phyloP scores from a whole-genome alignment of 495 filamentous ascomycete genomes.

The Talaromyces liani region DNA sequence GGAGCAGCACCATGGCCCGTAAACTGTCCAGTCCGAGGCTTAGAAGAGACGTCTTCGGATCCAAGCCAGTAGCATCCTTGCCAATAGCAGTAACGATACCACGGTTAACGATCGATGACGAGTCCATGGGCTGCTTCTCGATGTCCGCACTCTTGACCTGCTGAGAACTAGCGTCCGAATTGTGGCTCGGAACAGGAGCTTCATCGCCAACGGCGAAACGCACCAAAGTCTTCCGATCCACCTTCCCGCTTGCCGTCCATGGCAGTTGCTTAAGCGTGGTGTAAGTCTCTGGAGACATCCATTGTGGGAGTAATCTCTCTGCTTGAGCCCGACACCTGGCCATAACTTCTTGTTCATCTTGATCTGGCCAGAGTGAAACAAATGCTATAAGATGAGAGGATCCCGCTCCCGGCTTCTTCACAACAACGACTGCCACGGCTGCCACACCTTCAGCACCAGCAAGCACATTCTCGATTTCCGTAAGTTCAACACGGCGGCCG shows the following conservation, averaged over 20 bases:
- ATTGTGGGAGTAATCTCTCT: background rate
- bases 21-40: conserved; percentile 6
- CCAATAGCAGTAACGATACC: background rate
- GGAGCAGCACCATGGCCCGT: conserved; percentile 4
- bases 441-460: conserved; percentile 1
- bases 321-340: background rate
- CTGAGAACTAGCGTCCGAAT: background rate
- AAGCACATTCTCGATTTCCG: conserved; percentile 30
- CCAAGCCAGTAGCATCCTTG: background rate
- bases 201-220: background rate
- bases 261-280: background rate
- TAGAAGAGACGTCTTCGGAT: background rate
- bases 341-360: background rate
- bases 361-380: background rate
- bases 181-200: background rate
- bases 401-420: background rate
- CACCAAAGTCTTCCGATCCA: conserved; percentile 3
- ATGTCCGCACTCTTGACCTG: background rate
- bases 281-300: background rate
- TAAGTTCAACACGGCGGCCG: conserved; percentile 42
- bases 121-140: background rate
- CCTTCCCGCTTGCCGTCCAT: background rate
- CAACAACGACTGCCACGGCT: background rate
- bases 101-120: background rate
- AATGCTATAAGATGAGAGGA: background rate